phyloP scores from a whole-genome alignment of 2,329 filamentous ascomycete species.

The Hypoxylon sp. region DNA sequence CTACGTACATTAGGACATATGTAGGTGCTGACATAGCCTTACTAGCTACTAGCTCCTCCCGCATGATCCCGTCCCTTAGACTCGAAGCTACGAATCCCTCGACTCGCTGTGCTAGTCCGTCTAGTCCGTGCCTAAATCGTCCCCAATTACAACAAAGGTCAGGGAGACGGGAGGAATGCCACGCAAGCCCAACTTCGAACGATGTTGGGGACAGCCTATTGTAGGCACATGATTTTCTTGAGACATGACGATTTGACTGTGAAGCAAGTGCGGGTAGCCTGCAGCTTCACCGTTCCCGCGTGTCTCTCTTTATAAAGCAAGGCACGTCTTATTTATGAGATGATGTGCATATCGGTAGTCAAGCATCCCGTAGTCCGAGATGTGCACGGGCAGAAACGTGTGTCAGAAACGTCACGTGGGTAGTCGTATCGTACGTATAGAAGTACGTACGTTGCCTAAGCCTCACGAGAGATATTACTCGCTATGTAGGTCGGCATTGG shows the following conservation, averaged over 20 bases:
- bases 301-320: no score
- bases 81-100: neutral
- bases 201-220: neutral
- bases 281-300: neutral
- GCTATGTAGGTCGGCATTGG: neutral
- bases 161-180: constrained; percentile 7
- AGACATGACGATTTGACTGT: neutral
- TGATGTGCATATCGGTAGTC: neutral
- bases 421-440: neutral
- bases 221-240: neutral
- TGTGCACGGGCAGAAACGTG: neutral
- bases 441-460: neutral
- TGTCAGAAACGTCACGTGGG: neutral
- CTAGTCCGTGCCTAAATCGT: constrained; percentile 19
- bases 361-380: neutral
- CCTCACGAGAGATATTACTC: constrained; percentile 20
- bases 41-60: constrained; percentile 12
- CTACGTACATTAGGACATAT: constrained; percentile 9
- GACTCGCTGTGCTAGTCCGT: neutral
- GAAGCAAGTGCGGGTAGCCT: no score
- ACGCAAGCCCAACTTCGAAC: neutral
- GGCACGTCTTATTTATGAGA: no score
- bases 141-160: constrained; percentile 6
- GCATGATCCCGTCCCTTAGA: constrained; percentile 15
- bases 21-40: neutral